A percentile compares a stretch with the other conserved stretches of the same genome.
Conservation (phyloP, 2,329 filamentous ascomycete genomes). For the Thelonectria blattea region DNA sequence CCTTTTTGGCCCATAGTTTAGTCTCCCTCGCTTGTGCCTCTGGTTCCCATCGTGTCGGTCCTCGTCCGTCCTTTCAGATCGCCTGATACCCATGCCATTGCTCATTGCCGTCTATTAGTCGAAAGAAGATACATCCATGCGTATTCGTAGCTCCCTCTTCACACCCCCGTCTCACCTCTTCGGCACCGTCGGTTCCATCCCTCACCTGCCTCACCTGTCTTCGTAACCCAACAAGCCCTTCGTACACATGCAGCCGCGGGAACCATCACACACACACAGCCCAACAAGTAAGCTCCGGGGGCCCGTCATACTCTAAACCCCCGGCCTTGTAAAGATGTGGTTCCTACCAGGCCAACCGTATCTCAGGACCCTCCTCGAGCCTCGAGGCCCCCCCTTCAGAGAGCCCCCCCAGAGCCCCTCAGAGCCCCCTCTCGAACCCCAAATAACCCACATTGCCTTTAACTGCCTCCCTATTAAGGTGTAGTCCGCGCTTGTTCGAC, state of each 20-base stretch:
- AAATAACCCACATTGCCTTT: conserved; percentile 9
- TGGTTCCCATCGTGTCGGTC: background rate
- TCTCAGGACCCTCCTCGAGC: background rate
- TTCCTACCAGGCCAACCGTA: conserved; percentile 2
- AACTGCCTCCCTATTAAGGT: conserved; percentile 21
- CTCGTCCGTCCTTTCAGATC: conserved; percentile 2
- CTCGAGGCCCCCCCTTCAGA: background rate
- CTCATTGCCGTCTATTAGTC: background rate
- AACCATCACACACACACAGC: conserved; percentile 15
- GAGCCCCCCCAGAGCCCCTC: background rate
- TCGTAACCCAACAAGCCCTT: background rate
- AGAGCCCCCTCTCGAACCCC: background rate
- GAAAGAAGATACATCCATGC: too few relatives aligned
- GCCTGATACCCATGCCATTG: conserved; percentile 15
- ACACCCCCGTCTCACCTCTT: too few relatives aligned
- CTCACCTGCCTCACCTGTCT: background rate
- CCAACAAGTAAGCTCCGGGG: background rate
- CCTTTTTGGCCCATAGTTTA: conserved; percentile 12
- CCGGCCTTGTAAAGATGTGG: background rate
- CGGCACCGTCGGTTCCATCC: conserved; percentile 7
- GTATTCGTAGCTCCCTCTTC: background rate
- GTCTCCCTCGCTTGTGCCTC: conserved; percentile 4
- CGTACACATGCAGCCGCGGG: conserved; percentile 10
- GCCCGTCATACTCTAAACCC: conserved; percentile 4
- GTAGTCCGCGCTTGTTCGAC: conserved; percentile 5